Evolutionary conservation across 768 basidiomycete genomes (phyloP), one percentile per base, ranked within the genome.

Genomic region (Rhizopogon rudus): DNA sequence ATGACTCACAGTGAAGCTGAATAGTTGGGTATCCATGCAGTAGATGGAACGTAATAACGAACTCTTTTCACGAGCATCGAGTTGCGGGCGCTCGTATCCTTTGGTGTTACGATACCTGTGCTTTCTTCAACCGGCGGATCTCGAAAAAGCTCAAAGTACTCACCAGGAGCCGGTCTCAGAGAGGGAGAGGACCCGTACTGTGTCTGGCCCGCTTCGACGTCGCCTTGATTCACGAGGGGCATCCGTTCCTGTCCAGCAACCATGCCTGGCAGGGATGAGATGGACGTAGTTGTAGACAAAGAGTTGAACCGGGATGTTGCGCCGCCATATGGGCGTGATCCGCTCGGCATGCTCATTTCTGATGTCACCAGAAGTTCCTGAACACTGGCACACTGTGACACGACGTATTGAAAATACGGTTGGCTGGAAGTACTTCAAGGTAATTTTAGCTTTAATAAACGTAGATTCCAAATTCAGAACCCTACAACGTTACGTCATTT

Each of bases 11-110:
- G 71, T 17, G 84, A 83, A 14, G 79, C 62, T 0, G 83, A 82
- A 61, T 93, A 93, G 53, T 80, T 76, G 6, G 91, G 91, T 57
- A 93, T 87, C 91, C 91, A 93, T 31, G 79, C 75, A 9, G 79
- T 79, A 1, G 86, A 87, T 3, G 91, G 91, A 52, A 93, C 75
- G 57, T 93, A 93, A 65, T 93, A 93, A 61, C 77, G 78, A 33
- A 86, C 65, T 63, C 77, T 75, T 59, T 81, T 83, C 40, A 69
- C 73, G 59, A 78, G 71, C 52, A 61, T 70, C 52, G 66, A 64
- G 56, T 65, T 55, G 22, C 61, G 57, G 17, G 61, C 63, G 10
- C 53, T 59, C 5, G 53, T 49, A 39, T 60, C 57, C 45, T 62
- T 63, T 20, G 20, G 46, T 1, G 60, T 58, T 12, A 65, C 55